Base-by-base conservation (phyloP, 148 eudicot species). In the Beta vulgaris region DNA sequence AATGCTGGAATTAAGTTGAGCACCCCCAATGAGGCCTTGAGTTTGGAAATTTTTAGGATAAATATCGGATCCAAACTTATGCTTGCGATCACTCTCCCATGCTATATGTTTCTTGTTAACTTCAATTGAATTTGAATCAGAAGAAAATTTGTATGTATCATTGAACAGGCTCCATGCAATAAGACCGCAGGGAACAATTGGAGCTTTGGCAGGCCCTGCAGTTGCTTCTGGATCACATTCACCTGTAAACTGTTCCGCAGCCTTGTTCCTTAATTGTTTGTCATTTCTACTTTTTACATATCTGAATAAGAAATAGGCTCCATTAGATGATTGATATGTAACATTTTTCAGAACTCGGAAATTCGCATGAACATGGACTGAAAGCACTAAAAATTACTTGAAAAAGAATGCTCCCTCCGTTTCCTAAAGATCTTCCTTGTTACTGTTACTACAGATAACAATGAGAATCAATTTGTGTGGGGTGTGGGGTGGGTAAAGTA, bases 81-180 rank as follows among this genome's bases (percentile, higher is more conserved):
- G 76, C 12, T 82, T 60, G 32, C 69, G 86, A 78, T 95, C 99
- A 71, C 97, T 95, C 60, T 78, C 73, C 99, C 99, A 95, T 37
- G 94, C 88, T 69, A 95, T 95, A 71, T 77, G 85, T 65, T 84
- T 82, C 77, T 88, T 95, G 78, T 82, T 84, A 65, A 92, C 78
- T 12, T 84, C 71, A 57, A 95, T 32, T 9, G 62, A 42, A 75
- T 74, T 69, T 19, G 78, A 69, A 53, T 82, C 77, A 32, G 78
- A 29, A 6, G 87, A 82, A 73, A 95, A 82, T 15, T 54, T 46
- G 64, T 89, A 95, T 7, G 96, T 95, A 76, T 95, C 99, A 32
- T 95, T 95, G 82, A 95, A 95, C 72, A 92, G 64, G 77, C 99
- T 95, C 99, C 99, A 95, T 28, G 99, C 97, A 64, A 95, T 84